Base-by-base conservation (phyloP, 78 protist species). In the Dictyostelium intermedium region DNA sequence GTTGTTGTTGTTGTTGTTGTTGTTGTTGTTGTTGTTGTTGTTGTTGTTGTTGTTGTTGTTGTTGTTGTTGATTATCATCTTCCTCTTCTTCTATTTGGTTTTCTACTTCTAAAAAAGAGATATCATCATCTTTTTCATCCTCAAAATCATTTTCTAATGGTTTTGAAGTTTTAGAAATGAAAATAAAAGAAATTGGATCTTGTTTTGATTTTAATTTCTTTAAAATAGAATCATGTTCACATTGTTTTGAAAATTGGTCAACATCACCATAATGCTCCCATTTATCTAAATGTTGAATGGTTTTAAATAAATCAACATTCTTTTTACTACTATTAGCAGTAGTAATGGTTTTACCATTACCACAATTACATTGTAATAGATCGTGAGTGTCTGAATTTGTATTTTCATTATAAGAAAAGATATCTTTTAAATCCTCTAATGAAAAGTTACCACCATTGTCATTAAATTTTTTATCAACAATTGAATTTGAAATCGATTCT, bases 381-480 rank as follows among this genome's bases (percentile, higher is more conserved):
- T 96, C 97, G 41, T 92, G 96, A 10, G 97, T 96, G 27, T 96
- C 97, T 35, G 60, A 77, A 50, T 89, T 74, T n/a, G 96, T 43
- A 25, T 25, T 32, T 30, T 50, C 60, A 32, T 91, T 91, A 25
- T 66, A 70, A 20, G 95, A 78, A 56, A 96, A 96, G 9, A 96
- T 47, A 61, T 84, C 96, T 69, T 69, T 84, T 23, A 96, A 56
- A 13, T 92, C 95, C 25, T 96, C 97, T 5, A 27, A 3, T 11
- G 89, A 56, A 91, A 96, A 96, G 2, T 53, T 43, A 66, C 66
- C 50, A 34, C 82, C 84, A 16, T 91, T 91, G 9, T 83, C 95
- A 32, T 47, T 63, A 73, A 39, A 37, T 4, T 23, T 39, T 30
- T 91, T 79, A 35, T 81, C 92, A 1, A 96, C 95, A 13, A 96